A percentile compares a stretch with the other conserved stretches of the same genome.
phyloP scores from a whole-genome alignment of 2,329 filamentous ascomycete species.

The Diatrype stigma region DNA sequence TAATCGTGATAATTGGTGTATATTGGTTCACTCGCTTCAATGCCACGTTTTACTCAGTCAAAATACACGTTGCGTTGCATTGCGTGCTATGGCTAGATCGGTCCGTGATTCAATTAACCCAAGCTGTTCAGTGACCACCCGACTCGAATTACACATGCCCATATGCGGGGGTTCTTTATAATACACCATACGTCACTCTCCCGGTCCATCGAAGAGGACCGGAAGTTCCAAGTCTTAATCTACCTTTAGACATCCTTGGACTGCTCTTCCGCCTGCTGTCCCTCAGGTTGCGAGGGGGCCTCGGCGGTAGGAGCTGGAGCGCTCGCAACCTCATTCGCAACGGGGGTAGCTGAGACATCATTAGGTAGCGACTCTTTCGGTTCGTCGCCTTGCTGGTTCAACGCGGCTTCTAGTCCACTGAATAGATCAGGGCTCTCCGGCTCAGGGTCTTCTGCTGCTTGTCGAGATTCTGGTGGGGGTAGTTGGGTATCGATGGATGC shows the following conservation, averaged over 20 bases:
- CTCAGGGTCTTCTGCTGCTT: slow-evolving; percentile 25
- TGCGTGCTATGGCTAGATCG: no score
- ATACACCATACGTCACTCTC: no score
- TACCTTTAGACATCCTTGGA: not conserved
- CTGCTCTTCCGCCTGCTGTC: not conserved
- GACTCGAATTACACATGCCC: no score
- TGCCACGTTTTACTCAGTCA: no score
- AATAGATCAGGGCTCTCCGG: slow-evolving; percentile 40
- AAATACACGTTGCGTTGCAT: no score
- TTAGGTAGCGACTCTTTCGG: slow-evolving; percentile 9
- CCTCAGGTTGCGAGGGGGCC: not conserved
- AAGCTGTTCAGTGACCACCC: no score
- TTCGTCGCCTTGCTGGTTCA: slow-evolving; percentile 35
- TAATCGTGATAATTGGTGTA: no score
- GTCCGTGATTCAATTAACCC: no score
- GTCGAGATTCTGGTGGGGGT: slow-evolving; percentile 10
- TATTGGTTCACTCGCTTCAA: no score
- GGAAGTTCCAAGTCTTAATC: not conserved
- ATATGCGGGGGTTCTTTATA: no score
- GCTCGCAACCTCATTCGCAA: slow-evolving; percentile 1
- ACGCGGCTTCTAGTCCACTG: slow-evolving; percentile 40
- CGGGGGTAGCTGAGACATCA: slow-evolving; percentile 6
- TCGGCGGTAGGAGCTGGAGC: not conserved
- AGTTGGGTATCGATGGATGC: slow-evolving; percentile 7
- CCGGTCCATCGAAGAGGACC: not conserved